Base-by-base conservation (phyloP, 2,329 filamentous ascomycete species). In the Botrytis galanthina region DNA sequence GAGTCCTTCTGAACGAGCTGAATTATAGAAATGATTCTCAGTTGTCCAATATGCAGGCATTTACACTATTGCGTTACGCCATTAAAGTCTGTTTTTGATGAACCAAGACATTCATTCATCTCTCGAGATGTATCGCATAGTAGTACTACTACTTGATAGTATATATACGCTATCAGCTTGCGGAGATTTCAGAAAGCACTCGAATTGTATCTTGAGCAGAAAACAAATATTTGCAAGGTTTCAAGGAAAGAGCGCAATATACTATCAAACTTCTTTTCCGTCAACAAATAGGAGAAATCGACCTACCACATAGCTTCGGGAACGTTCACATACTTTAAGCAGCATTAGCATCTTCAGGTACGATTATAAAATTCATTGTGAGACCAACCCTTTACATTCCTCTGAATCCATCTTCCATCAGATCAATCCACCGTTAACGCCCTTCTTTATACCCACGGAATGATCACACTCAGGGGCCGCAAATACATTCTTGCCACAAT, bases 331-430 rank as follows among this genome's bases (percentile, higher is more conserved):
- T 57, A 75, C 76, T 77, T 77, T 66, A 68, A 70, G 54, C 64
- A 35, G 68, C 63, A 77, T 77, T 76, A 77, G 75, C 75, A 75
- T 76, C 76, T 74, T 75, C 42, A 59, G 54, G 70, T 74, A 74
- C 73, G 74, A 70, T 64, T 29, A 70, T 72, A 63, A 73, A 69
- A 75, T 75, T 70, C 42, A 73, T 74, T 73, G 78, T 77, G 81
- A 82, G 81, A 83, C 81, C 80, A 82, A 83, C 81, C 82, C 80
- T 78, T 75, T 74, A 69, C 37, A n/a, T 54, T 37, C 63, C 70
- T 73, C 62, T 64, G 37, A 54, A 72, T 75, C 46, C 51, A 59
- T 48, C 63, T 63, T 46, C n/a, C 37, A 37, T 37, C 29, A 46
- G 32, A 59, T 59, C 62, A 73, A 61, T 68, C 32, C 70, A 16